Evolutionary conservation across 2,329 filamentous ascomycete species (phyloP).

Genomic region (Pseudogymnoascus sp.): DNA sequence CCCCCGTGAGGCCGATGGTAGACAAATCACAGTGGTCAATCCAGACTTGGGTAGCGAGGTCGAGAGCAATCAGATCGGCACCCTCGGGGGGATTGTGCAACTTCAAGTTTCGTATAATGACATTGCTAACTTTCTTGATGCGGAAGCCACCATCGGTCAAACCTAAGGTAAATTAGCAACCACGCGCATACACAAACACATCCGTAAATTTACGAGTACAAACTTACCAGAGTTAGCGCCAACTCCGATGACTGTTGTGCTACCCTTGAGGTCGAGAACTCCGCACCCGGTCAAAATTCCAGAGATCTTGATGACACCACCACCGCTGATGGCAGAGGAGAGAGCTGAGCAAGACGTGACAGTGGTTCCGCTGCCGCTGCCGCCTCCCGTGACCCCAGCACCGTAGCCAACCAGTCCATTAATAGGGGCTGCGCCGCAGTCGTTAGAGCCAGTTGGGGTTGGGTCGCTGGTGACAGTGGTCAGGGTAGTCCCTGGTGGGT

Average conservation of each 20-base stretch:
- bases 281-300: constrained; percentile 32
- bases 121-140: constrained; percentile 39
- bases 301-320: constrained; percentile 34
- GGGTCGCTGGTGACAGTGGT: constrained; percentile 15
- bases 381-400: constrained; percentile 33
- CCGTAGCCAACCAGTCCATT: background rate
- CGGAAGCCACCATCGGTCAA: constrained; percentile 38
- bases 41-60: constrained; percentile 33
- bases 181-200: background rate
- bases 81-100: constrained; percentile 38
- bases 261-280: constrained; percentile 33
- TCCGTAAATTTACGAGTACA: background rate
- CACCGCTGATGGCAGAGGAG: constrained; percentile 27
- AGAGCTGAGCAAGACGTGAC: constrained; percentile 39
- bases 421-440: background rate
- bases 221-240: constrained; percentile 28
- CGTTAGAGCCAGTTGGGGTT: background rate
- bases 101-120: constrained; percentile 45
- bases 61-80: constrained; percentile 41
- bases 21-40: constrained; percentile 24
- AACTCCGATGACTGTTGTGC: constrained; percentile 39
- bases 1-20: constrained; percentile 29
- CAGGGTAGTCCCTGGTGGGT: constrained; percentile 16
- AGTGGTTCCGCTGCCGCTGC: constrained; percentile 36
- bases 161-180: constrained; percentile 19